phyloP scores from a whole-genome alignment of 2,329 filamentous ascomycete genomes.

The Fusarium chuoi region DNA sequence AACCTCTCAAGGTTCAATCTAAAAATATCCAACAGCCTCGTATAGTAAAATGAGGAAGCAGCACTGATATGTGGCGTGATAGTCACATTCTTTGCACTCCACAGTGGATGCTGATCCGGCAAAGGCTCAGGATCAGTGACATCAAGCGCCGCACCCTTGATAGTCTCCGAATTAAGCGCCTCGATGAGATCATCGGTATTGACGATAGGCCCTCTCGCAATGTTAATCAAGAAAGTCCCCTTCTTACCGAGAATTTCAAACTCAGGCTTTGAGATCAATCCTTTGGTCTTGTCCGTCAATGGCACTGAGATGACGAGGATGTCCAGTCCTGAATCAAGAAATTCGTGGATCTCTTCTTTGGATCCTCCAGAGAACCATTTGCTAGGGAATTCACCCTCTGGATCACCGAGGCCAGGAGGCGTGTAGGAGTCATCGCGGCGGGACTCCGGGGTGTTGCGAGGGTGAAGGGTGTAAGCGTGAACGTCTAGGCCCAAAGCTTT shows the following conservation, averaged over 20 bases:
- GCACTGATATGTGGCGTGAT: slow-evolving; percentile 66
- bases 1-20: slow-evolving; percentile 54
- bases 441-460: slow-evolving; percentile 73
- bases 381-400: slow-evolving; percentile 58
- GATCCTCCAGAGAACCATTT: slow-evolving; percentile 62
- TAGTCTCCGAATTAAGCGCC: slow-evolving; percentile 61
- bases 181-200: slow-evolving; percentile 67
- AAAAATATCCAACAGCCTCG: slow-evolving; percentile 56
- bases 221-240: slow-evolving; percentile 74
- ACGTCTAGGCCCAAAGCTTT: slow-evolving; percentile 76
- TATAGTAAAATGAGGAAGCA: slow-evolving; percentile 52
- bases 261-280: slow-evolving; percentile 63
- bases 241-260: slow-evolving; percentile 57
- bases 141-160: slow-evolving; percentile 76
- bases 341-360: slow-evolving; percentile 58
- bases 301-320: slow-evolving; percentile 63
- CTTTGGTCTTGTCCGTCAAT: slow-evolving; percentile 58
- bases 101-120: slow-evolving; percentile 73
- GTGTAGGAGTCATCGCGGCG: slow-evolving; percentile 73
- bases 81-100: slow-evolving; percentile 74
- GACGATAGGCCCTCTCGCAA: slow-evolving; percentile 69
- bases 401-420: slow-evolving; percentile 71
- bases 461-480: slow-evolving; percentile 78
- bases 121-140: slow-evolving; percentile 84
- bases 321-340: slow-evolving; percentile 62